Evolutionary conservation across 176 grass and related monocot species (phyloP).

Genomic region (Chrysopogon serrulatus): DNA sequence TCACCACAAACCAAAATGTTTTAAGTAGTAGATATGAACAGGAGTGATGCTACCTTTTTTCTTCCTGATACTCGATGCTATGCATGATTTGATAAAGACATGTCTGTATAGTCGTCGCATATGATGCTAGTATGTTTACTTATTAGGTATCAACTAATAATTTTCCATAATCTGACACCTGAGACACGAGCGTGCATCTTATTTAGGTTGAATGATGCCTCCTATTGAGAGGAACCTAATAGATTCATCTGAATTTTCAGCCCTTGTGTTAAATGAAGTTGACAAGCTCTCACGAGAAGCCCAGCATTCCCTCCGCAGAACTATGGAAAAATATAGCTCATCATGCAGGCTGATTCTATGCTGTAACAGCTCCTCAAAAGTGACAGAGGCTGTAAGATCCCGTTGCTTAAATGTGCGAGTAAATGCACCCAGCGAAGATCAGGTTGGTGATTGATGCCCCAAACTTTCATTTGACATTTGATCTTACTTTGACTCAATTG

Average conservation of each 20-base stretch:
- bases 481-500: background rate
- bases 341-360: constrained; percentile 91
- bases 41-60: background rate
- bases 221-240: background rate
- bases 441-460: constrained; percentile 46
- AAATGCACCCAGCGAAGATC: constrained; percentile 80
- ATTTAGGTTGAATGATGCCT: background rate
- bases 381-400: constrained; percentile 91
- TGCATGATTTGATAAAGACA: background rate
- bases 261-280: constrained; percentile 91
- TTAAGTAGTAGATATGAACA: background rate
- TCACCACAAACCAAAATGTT: background rate
- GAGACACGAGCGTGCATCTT: background rate
- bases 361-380: constrained; percentile 98
- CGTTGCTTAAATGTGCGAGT: constrained; percentile 85
- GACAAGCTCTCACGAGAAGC: constrained; percentile 97
- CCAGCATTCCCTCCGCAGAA: constrained; percentile 93
- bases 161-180: background rate
- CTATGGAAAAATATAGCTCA: constrained; percentile 97
- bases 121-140: background rate
- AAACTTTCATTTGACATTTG: background rate
- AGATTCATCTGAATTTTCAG: constrained; percentile 36
- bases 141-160: background rate
- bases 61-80: background rate
- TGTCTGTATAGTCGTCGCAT: background rate